Evolutionary conservation across 2,329 filamentous ascomycete species (phyloP).

Genomic region (Pseudogymnoascus destructans): DNA sequence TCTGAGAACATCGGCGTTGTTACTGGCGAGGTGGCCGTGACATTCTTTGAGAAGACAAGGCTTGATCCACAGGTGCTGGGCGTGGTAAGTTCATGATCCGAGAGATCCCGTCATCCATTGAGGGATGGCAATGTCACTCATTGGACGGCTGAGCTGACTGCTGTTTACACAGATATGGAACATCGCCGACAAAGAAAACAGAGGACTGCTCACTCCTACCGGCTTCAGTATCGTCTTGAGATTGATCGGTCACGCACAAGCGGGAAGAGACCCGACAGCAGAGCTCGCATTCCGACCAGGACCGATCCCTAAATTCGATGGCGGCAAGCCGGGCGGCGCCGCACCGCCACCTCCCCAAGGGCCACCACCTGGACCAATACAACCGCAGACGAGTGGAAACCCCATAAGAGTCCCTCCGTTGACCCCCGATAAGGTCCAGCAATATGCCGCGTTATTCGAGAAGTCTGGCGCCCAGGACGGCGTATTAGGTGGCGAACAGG

Average conservation of each 20-base stretch:
- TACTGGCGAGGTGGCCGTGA: conserved; percentile 88
- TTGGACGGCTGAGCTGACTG: conserved; percentile 16
- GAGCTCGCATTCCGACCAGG: conserved; percentile 76
- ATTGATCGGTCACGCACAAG: conserved; percentile 91
- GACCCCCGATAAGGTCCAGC: conserved; percentile 74
- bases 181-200: conserved; percentile 93
- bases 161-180: conserved; percentile 71
- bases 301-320: conserved; percentile 87
- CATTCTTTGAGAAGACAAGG: conserved; percentile 94
- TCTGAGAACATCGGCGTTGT: conserved; percentile 84
- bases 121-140: background rate
- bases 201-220: conserved; percentile 79
- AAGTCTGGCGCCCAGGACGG: conserved; percentile 69
- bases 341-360: conserved; percentile 37
- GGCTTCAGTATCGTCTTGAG: conserved; percentile 89
- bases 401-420: conserved; percentile 81
- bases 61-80: conserved; percentile 76
- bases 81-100: conserved; percentile 46
- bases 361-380: conserved; percentile 31
- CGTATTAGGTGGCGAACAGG: conserved; percentile 69
- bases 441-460: conserved; percentile 84
- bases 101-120: conserved; percentile 4
- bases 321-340: conserved; percentile 30
- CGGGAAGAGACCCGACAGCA: conserved; percentile 64
- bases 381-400: conserved; percentile 47